Evolutionary conservation across 2,329 filamentous ascomycete species (phyloP).

Genomic region (Coniochaeta pulveracea): DNA sequence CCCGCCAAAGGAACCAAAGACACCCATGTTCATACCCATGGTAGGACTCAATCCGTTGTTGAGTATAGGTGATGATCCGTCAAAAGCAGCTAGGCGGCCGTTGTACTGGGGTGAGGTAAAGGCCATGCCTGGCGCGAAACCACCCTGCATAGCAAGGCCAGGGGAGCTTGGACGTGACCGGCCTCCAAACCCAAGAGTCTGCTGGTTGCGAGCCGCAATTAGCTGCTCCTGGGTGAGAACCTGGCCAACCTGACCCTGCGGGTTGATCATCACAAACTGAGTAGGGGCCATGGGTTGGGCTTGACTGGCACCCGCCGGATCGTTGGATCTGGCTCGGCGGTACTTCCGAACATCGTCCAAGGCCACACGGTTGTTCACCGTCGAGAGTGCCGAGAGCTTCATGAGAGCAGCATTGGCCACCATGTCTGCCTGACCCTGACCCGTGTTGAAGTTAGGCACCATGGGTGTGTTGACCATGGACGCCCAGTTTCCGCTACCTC

Average conservation of each 20-base stretch:
- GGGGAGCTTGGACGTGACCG: conserved; percentile 86
- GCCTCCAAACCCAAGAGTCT: conserved; percentile 41
- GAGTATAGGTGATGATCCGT: conserved; percentile 51
- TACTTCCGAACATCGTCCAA: conserved; percentile 96
- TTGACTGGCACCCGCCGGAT: conserved; percentile 54
- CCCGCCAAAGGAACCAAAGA: conserved; percentile 56
- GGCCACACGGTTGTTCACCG: conserved; percentile 95
- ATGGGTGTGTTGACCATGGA: conserved; percentile 98
- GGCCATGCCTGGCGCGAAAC: conserved; percentile 52
- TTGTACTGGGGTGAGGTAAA: conserved; percentile 91
- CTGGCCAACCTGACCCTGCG: conserved; percentile 85
- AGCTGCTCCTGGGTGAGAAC: conserved; percentile 78
- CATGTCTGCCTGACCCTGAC: conserved; percentile 81
- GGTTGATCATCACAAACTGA: conserved; percentile 89
- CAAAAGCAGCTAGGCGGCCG: conserved; percentile 84
- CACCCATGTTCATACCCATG: conserved; percentile 55
- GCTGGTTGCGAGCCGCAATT: conserved; percentile 58
- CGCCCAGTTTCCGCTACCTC: conserved; percentile 85
- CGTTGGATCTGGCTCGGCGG: conserved; percentile 80
- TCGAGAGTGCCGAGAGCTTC: conserved; percentile 94
- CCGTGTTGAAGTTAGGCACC: conserved; percentile 68
- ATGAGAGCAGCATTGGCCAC: conserved; percentile 97
- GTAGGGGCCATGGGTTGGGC: conserved; percentile 54
- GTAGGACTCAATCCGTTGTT: conserved; percentile 58
- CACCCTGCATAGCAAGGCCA: conserved; percentile 66